A percentile compares a stretch with the other conserved stretches of the same genome.
Evolutionary conservation across 345 rosid species (phyloP).

Genomic region (Abelmoschus esculentus): DNA sequence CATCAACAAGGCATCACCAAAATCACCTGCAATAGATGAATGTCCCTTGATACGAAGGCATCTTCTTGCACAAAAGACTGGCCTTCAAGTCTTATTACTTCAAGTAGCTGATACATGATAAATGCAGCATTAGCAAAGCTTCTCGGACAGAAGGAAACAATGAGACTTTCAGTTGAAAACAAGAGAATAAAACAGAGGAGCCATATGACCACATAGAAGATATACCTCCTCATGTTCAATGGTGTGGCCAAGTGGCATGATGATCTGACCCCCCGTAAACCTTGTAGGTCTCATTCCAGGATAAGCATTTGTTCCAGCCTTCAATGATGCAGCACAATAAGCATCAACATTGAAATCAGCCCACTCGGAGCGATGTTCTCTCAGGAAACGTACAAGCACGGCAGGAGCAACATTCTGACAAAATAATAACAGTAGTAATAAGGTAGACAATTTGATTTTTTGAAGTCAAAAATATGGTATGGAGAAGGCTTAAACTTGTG

Average conservation of each 20-base stretch:
- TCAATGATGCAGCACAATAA: constrained; percentile 77
- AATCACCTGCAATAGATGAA: constrained; percentile 67
- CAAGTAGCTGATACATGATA: constrained; percentile 51
- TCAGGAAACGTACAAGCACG: constrained; percentile 79
- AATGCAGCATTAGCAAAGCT: not conserved
- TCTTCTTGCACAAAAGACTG: constrained; percentile 91
- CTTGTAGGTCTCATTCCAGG: constrained; percentile 91
- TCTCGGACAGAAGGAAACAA: not conserved
- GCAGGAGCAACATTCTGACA: constrained; percentile 90
- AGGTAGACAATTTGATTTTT: no score
- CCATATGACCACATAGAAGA: not conserved
- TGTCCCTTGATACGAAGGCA: constrained; percentile 76
- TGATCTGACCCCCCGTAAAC: constrained; percentile 90
- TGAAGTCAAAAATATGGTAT: not conserved
- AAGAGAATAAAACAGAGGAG: no score
- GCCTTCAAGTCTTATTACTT: constrained; percentile 89
- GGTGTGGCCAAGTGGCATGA: constrained; percentile 96
- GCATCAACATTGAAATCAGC: constrained; percentile 99
- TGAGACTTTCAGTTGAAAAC: not conserved
- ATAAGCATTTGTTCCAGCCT: constrained; percentile 69
- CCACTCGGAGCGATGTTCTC: constrained; percentile 99
- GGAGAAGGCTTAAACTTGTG: no score
- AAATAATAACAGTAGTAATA: constrained; percentile 22
- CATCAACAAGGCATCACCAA: not conserved
- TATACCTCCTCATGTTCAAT: constrained; percentile 93